phyloP scores from a whole-genome alignment of 139 green algal species.

The Chlamydomonas urium region DNA sequence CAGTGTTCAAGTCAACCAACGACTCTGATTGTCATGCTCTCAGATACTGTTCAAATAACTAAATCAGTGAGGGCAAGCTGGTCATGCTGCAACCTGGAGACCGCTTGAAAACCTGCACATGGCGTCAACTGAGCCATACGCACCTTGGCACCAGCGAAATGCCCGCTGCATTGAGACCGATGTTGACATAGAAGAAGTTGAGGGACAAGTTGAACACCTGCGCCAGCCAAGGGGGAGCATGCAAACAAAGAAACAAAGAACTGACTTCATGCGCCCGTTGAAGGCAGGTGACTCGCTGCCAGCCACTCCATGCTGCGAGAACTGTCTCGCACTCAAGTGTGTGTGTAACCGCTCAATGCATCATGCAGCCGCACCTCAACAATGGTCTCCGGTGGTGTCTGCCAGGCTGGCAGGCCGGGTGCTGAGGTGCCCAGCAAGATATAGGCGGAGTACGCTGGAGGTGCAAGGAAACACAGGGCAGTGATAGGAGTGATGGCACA shows the following conservation, averaged over 20 bases:
- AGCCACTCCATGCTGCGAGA: too few species aligned
- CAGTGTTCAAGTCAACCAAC: too few species aligned
- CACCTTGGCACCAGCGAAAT: slow-evolving; percentile 15
- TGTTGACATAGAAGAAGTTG: slow-evolving; percentile 90
- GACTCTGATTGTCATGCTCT: too few species aligned
- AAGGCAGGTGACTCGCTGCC: neutral
- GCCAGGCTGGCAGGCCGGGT: slow-evolving; percentile 50
- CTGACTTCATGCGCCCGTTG: neutral
- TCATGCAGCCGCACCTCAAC: slow-evolving; percentile 29
- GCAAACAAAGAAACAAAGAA: neutral
- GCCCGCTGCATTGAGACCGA: slow-evolving; percentile 25
- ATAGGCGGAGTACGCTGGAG: neutral
- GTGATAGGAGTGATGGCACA: too few species aligned
- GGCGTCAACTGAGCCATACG: too few species aligned
- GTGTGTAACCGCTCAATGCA: too few species aligned
- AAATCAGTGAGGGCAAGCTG: too few species aligned
- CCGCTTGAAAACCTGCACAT: too few species aligned
- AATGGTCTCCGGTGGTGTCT: slow-evolving; percentile 43
- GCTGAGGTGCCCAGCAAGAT: slow-evolving; percentile 51
- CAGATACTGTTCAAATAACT: too few species aligned
- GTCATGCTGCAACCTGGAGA: too few species aligned
- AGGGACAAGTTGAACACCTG: slow-evolving; percentile 62
- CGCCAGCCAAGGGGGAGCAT: neutral
- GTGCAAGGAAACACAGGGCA: too few species aligned
- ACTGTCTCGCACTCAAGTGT: too few species aligned